Evolutionary conservation across 225 moss, liverwort and hornwort species (phyloP).

Genomic region (Polytrichum commune): DNA sequence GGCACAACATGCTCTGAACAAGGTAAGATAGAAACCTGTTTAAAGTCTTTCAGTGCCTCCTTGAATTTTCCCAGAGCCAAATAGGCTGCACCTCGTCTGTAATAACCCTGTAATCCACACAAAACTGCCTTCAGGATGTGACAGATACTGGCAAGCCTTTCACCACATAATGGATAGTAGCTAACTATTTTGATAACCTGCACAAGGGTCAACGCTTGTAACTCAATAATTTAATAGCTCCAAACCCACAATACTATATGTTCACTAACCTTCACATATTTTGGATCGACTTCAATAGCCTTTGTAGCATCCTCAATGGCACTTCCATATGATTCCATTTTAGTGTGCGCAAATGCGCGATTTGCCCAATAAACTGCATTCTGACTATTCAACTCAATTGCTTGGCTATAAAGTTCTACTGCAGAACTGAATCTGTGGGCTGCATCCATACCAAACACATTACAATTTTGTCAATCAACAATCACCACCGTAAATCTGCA

Average conservation of each 20-base stretch:
- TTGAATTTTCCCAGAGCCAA: slow-evolving; percentile 94
- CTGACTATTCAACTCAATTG: slow-evolving; percentile 72
- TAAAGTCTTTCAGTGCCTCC: slow-evolving; percentile 91
- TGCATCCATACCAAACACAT: slow-evolving; percentile 28
- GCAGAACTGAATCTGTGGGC: slow-evolving; percentile 71
- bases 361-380: slow-evolving; percentile 98
- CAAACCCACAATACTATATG: background rate
- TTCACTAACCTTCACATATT: slow-evolving; percentile 79
- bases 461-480: too few relatives aligned
- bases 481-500: too few relatives aligned
- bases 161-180: too few relatives aligned
- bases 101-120: slow-evolving; percentile 76
- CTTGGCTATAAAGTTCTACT: slow-evolving; percentile 77
- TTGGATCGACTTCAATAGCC: slow-evolving; percentile 82
- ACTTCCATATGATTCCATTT: slow-evolving; percentile 96
- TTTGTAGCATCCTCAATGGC: slow-evolving; percentile 85
- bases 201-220: too few relatives aligned
- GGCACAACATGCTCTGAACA: background rate
- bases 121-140: background rate
- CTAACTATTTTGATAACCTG: too few relatives aligned
- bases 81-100: slow-evolving; percentile 93
- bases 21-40: slow-evolving; percentile 55
- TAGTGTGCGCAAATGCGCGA: slow-evolving; percentile 90
- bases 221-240: too few relatives aligned
- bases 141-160: too few relatives aligned